phyloP scores from a whole-genome alignment of 495 filamentous ascomycete genomes.

The Aspergillus diversus region DNA sequence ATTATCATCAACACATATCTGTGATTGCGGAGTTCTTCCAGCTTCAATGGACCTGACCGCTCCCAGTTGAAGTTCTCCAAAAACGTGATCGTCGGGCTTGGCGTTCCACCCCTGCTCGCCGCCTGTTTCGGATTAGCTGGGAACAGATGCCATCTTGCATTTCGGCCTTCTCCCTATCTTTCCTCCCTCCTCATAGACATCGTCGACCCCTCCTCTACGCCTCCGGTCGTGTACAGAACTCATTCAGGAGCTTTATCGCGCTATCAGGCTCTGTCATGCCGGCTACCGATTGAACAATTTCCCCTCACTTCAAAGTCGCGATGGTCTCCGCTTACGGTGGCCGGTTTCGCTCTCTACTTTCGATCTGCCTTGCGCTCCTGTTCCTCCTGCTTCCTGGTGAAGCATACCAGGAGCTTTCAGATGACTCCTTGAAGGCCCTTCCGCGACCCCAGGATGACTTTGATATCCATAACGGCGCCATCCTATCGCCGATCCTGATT shows the following conservation, averaged over 20 bases:
- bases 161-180: background rate
- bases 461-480: conserved; percentile 69
- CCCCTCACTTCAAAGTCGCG: conserved; percentile 11
- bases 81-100: conserved; percentile 18
- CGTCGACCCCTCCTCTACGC: background rate
- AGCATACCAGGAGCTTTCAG: conserved; percentile 76
- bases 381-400: conserved; percentile 32
- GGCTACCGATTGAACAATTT: conserved; percentile 10
- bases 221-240: background rate
- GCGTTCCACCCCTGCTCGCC: conserved; percentile 9
- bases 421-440: conserved; percentile 66
- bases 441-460: conserved; percentile 77
- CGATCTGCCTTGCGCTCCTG: conserved; percentile 34
- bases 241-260: background rate
- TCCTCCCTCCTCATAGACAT: background rate
- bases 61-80: background rate
- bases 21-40: too few species aligned
- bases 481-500: conserved; percentile 88
- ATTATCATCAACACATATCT: too few species aligned
- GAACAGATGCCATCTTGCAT: conserved; percentile 16
- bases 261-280: conserved; percentile 6
- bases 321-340: conserved; percentile 39
- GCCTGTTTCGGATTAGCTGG: conserved; percentile 11
- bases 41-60: too few species aligned
- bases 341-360: conserved; percentile 31